Conservation (phyloP, 192 early-diverging fungal species). For the Glomus cerebriforme region DNA sequence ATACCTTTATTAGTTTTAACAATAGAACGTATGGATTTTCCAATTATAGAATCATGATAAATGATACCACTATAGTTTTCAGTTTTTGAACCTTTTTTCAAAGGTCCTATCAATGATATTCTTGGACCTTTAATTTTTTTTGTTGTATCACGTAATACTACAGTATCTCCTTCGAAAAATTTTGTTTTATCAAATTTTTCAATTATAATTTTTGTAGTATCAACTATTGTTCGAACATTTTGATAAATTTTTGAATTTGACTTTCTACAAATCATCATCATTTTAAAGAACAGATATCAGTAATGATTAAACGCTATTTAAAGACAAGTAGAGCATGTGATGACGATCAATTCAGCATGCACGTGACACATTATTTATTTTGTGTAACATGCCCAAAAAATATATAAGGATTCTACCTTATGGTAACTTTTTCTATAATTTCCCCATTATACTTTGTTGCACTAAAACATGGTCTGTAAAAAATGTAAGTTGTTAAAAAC, state of each 20-base stretch:
- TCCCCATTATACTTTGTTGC: background rate
- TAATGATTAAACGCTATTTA: too few species aligned
- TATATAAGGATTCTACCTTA: too few species aligned
- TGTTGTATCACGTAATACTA: slow-evolving; percentile 6
- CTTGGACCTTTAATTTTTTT: slow-evolving; percentile 18
- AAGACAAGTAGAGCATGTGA: too few species aligned
- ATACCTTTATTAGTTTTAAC: slow-evolving; percentile 40
- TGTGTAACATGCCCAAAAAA: background rate
- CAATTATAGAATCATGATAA: slow-evolving; percentile 38
- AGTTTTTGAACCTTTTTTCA: slow-evolving; percentile 31
- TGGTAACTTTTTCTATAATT: too few species aligned
- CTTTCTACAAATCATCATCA: background rate
- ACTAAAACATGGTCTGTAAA: slow-evolving; percentile 50
- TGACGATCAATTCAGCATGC: too few species aligned
- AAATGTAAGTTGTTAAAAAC: slow-evolving; percentile 42
- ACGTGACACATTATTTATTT: too few species aligned
- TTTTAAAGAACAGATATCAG: background rate
- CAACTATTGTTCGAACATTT: background rate
- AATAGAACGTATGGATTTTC: slow-evolving; percentile 27
- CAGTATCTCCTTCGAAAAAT: slow-evolving; percentile 22
- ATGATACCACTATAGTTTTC: slow-evolving; percentile 32
- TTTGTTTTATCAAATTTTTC: background rate
- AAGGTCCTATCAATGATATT: slow-evolving; percentile 41
- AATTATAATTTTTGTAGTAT: background rate
- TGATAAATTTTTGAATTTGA: background rate